Conservation (phyloP, 2,329 filamentous ascomycete species). For the Fusarium penzigii region DNA sequence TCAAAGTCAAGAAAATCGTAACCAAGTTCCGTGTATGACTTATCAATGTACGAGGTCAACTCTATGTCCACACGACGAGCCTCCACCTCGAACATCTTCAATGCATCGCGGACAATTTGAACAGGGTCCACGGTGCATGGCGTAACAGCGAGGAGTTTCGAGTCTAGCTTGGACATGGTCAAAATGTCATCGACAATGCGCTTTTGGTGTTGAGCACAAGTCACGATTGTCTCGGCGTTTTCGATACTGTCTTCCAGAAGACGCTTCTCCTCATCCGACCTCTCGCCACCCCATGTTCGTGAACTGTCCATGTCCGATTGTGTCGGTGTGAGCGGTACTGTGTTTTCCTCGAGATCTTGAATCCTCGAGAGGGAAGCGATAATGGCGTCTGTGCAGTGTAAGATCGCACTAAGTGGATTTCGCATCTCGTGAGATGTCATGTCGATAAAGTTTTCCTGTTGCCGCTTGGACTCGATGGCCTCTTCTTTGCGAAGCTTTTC, state of each 20-base stretch:
- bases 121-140: conserved; percentile 70
- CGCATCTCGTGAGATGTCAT: conserved; percentile 74
- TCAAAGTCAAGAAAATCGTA: conserved; percentile 71
- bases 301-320: conserved; percentile 8
- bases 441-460: conserved; percentile 82
- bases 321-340: conserved; percentile 27
- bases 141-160: conserved; percentile 70
- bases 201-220: conserved; percentile 80
- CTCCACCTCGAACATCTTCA: conserved; percentile 81
- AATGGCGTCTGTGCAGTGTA: conserved; percentile 75
- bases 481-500: conserved; percentile 54
- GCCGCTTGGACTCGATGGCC: conserved; percentile 60
- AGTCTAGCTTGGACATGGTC: conserved; percentile 75
- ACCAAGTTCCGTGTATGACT: conserved; percentile 57
- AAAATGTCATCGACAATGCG: conserved; percentile 75
- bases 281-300: conserved; percentile 7
- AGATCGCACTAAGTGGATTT: conserved; percentile 71
- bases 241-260: conserved; percentile 65
- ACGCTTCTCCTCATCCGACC: conserved; percentile 38
- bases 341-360: conserved; percentile 39
- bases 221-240: conserved; percentile 74
- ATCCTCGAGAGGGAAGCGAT: conserved; percentile 49
- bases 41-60: conserved; percentile 63
- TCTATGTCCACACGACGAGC: conserved; percentile 68
- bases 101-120: conserved; percentile 63